phyloP scores from a whole-genome alignment of 345 rosid species.

The Eutrema yunnanense region DNA sequence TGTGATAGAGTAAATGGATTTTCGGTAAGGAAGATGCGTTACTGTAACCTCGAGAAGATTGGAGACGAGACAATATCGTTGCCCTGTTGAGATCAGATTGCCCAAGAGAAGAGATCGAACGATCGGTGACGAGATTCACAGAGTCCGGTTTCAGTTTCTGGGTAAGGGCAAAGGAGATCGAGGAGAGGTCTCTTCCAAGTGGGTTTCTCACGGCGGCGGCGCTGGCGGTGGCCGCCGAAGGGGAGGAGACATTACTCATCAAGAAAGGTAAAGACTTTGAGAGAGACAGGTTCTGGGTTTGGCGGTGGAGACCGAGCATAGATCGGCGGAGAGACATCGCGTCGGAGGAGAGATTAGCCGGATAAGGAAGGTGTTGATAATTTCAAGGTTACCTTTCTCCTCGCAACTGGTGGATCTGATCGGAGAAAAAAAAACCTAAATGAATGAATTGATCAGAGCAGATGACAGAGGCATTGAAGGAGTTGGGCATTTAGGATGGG shows the following conservation, averaged over 20 bases:
- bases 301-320: slow-evolving; percentile 25
- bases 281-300: slow-evolving; percentile 2
- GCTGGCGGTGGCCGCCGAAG: neutral
- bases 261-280: slow-evolving; percentile 12
- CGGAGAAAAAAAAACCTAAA: neutral
- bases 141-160: slow-evolving; percentile 18
- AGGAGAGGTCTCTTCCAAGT: slow-evolving; percentile 14
- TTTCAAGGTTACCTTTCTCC: neutral
- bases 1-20: slow-evolving; percentile 13
- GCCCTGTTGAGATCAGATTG: slow-evolving; percentile 1
- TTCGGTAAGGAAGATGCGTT: slow-evolving; percentile 10
- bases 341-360: neutral
- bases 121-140: neutral
- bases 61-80: neutral
- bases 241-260: slow-evolving; percentile 3
- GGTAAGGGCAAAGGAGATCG: slow-evolving; percentile 12
- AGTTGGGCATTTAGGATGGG: neutral
- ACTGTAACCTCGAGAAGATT: slow-evolving; percentile 21
- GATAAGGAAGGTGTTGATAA: neutral
- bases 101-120: neutral
- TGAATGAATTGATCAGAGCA: neutral
- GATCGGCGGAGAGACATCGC: slow-evolving; percentile 28
- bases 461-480: neutral
- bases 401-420: slow-evolving; percentile 12
- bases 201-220: slow-evolving; percentile 3